These are phyloP conservation scores for Fagopyrum tataricum DNA, from an alignment of 148 eudicot species.

Conservation along the genomic window DNA sequence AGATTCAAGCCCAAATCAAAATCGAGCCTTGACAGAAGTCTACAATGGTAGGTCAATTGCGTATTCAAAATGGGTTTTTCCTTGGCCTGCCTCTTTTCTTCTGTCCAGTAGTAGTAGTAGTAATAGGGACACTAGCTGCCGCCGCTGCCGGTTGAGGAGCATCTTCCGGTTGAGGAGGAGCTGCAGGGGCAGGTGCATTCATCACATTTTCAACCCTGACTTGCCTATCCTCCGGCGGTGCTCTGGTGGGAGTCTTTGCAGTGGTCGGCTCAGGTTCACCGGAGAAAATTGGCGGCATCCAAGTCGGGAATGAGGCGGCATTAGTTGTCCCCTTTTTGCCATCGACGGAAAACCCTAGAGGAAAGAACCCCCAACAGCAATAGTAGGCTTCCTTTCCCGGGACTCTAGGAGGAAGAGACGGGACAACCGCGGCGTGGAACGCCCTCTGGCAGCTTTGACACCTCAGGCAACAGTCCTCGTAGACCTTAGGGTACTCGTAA, in stretches of 20 bases:
- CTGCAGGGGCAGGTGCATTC: too few species aligned
- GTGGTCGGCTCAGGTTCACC: neutral
- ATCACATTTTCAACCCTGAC: conserved; percentile 9
- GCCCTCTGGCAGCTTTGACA: conserved; percentile 73
- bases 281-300: conserved; percentile 36
- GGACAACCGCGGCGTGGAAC: conserved; percentile 47
- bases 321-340: conserved; percentile 14
- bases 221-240: neutral
- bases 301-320: conserved; percentile 33
- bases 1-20: neutral
- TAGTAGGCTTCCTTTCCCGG: conserved; percentile 86
- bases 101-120: conserved; percentile 12
- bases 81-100: conserved; percentile 40
- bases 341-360: conserved; percentile 46
- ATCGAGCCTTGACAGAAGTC: neutral
- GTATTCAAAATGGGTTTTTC: conserved; percentile 20
- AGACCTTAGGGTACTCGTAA: conserved; percentile 56
- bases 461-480: conserved; percentile 59
- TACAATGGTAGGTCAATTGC: neutral
- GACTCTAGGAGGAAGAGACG: conserved; percentile 58
- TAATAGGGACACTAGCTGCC: neutral
- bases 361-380: conserved; percentile 90
- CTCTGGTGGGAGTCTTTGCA: neutral
- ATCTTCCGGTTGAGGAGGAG: conserved; percentile 23
- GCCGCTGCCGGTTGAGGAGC: conserved; percentile 16